These are phyloP conservation scores for Schizochytrium sp. DNA, from an alignment of 108 stramenopile genomes.

Conservation along the genomic window DNA sequence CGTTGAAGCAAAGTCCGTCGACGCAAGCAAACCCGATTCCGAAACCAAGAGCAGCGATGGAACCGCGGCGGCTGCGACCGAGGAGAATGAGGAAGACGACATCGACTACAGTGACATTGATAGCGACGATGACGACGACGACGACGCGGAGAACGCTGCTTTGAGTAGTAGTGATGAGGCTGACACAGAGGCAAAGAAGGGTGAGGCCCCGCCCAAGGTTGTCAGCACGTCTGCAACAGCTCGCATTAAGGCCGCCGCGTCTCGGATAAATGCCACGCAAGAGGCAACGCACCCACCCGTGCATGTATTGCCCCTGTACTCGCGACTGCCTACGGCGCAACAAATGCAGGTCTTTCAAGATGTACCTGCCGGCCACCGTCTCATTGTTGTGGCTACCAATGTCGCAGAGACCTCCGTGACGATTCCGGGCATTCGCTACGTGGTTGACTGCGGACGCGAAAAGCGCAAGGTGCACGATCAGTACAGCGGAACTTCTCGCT, in stretches of 20 bases:
- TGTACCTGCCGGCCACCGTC: slow-evolving; percentile 71
- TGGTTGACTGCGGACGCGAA: slow-evolving; percentile 90
- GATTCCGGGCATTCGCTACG: slow-evolving; percentile 70
- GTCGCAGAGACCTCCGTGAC: slow-evolving; percentile 90
- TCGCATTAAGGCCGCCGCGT: not conserved
- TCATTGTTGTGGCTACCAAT: slow-evolving; percentile 88
- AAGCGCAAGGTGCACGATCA: slow-evolving; percentile 78
- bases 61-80: slow-evolving; percentile 11
- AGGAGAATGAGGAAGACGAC: slow-evolving; percentile 1
- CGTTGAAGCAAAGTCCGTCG: not conserved
- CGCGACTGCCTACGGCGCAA: slow-evolving; percentile 76
- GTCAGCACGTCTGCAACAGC: not conserved
- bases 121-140: slow-evolving; percentile 58
- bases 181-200: not conserved
- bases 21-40: not conserved
- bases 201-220: not conserved
- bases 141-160: not conserved
- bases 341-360: slow-evolving; percentile 81
- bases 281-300: not conserved
- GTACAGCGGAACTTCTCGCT: slow-evolving; percentile 70
- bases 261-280: not conserved
- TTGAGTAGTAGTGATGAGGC: slow-evolving; percentile 46
- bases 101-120: slow-evolving; percentile 67
- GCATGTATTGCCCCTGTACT: slow-evolving; percentile 79
- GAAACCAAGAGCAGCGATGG: not conserved